These are phyloP conservation scores for Boletus rex-veris DNA, from an alignment of 768 basidiomycete species.

Conservation along the genomic window DNA sequence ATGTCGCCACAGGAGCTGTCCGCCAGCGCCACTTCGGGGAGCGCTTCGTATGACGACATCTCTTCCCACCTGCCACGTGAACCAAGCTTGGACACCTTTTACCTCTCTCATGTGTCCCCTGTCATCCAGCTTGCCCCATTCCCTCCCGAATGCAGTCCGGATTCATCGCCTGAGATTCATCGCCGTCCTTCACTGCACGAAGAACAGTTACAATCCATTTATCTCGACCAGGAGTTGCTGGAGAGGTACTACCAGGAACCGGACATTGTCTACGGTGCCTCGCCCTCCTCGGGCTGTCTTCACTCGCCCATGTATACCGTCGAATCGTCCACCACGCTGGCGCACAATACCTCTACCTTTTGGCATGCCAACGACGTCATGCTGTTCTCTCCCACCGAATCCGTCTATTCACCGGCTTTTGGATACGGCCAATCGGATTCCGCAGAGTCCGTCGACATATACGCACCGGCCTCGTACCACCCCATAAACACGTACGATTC, in stretches of 20 bases:
- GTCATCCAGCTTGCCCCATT: slow-evolving; percentile 17
- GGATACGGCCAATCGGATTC: slow-evolving; percentile 21
- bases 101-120: slow-evolving; percentile 20
- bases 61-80: slow-evolving; percentile 9
- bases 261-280: slow-evolving; percentile 13
- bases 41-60: slow-evolving; percentile 3
- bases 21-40: slow-evolving; percentile 18
- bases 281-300: slow-evolving; percentile 5
- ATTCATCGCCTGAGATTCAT: slow-evolving; percentile 11
- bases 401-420: slow-evolving; percentile 15
- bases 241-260: slow-evolving; percentile 18
- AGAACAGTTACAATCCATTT: slow-evolving; percentile 20
- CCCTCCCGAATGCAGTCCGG: slow-evolving; percentile 12
- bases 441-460: slow-evolving; percentile 18
- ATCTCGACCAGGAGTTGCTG: slow-evolving; percentile 24
- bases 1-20: slow-evolving; percentile 16
- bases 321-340: slow-evolving; percentile 10
- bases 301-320: slow-evolving; percentile 19
- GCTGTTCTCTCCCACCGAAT: slow-evolving; percentile 16
- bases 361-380: slow-evolving; percentile 7
- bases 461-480: slow-evolving; percentile 9
- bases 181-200: slow-evolving; percentile 19
- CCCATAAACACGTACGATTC: slow-evolving; percentile 27
- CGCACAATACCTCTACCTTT: slow-evolving; percentile 13
- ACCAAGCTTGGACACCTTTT: slow-evolving; percentile 16